Evolutionary conservation across 108 stramenopile species (phyloP).

Genomic region (Skeletonema tropicum): DNA sequence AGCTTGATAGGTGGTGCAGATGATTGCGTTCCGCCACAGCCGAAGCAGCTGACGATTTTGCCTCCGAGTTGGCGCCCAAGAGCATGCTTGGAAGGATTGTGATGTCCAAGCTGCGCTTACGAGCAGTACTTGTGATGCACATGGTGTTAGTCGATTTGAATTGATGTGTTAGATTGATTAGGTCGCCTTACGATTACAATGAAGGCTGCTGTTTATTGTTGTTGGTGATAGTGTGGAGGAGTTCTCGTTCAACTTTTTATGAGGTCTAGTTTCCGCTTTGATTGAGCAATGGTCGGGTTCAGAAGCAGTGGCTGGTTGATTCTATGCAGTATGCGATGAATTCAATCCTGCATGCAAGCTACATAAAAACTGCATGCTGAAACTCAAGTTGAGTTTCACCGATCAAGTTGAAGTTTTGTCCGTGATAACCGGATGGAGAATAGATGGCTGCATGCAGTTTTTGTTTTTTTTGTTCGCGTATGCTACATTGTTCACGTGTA

Average conservation of each 20-base stretch:
- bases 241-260: constrained; percentile 9
- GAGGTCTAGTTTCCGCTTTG: not conserved
- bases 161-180: not conserved
- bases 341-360: no score
- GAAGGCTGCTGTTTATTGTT: not conserved
- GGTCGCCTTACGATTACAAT: no score
- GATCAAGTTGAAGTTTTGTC: no score
- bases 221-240: not conserved
- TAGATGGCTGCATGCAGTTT: no score
- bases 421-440: no score
- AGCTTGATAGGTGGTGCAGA: not conserved
- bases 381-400: no score
- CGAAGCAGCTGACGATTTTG: constrained; percentile 2
- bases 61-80: constrained; percentile 7
- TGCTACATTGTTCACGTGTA: no score
- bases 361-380: no score
- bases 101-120: constrained; percentile 28
- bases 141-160: constrained; percentile 22
- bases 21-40: constrained; percentile 8
- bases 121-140: constrained; percentile 49
- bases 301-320: no score
- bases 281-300: no score
- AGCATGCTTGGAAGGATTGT: constrained; percentile 41
- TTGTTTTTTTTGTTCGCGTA: no score
- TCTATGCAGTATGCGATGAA: no score